These are phyloP conservation scores for Fusarium sp. DNA, from an alignment of 2,329 filamentous ascomycete species.

Conservation along the genomic window DNA sequence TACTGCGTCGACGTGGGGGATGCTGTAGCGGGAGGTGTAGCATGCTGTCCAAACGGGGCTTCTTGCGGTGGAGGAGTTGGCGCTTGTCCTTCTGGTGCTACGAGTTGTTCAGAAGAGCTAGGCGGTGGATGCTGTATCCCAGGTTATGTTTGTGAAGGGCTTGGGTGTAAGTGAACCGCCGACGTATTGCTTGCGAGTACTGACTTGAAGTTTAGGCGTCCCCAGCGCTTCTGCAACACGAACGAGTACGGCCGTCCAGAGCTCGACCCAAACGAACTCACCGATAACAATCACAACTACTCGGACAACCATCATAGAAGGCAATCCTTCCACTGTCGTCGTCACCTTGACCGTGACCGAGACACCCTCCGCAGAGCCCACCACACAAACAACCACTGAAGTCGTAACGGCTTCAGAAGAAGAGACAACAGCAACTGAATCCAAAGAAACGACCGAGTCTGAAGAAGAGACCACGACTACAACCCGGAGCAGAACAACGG, in stretches of 20 bases:
- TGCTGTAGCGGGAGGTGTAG: constrained; percentile 73
- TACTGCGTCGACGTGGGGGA: constrained; percentile 74
- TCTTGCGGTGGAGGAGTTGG: constrained; percentile 73
- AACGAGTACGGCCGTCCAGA: constrained; percentile 30
- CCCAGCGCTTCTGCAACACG: constrained; percentile 48
- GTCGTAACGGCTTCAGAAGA: constrained; percentile 45
- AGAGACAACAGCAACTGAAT: constrained; percentile 20
- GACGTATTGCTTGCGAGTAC: neutral
- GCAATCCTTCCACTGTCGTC: constrained; percentile 54
- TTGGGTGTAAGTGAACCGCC: constrained; percentile 70
- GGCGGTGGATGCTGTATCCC: constrained; percentile 83
- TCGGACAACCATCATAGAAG: constrained; percentile 51
- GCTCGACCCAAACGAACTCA: constrained; percentile 24
- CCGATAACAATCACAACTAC: constrained; percentile 53
- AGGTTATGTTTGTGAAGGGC: constrained; percentile 75
- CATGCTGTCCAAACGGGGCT: constrained; percentile 77
- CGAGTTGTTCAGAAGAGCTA: constrained; percentile 71
- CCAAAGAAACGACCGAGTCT: neutral
- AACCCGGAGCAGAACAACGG: constrained; percentile 38
- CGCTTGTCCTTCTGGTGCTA: constrained; percentile 70
- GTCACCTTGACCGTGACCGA: constrained; percentile 56
- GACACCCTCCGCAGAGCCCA: constrained; percentile 50
- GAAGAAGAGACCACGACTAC: constrained; percentile 2
- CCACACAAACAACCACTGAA: constrained; percentile 50
- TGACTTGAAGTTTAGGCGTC: constrained; percentile 43